Evolutionary conservation across 768 basidiomycete genomes (phyloP).

Genomic region (Clitopilus passeckerianus): DNA sequence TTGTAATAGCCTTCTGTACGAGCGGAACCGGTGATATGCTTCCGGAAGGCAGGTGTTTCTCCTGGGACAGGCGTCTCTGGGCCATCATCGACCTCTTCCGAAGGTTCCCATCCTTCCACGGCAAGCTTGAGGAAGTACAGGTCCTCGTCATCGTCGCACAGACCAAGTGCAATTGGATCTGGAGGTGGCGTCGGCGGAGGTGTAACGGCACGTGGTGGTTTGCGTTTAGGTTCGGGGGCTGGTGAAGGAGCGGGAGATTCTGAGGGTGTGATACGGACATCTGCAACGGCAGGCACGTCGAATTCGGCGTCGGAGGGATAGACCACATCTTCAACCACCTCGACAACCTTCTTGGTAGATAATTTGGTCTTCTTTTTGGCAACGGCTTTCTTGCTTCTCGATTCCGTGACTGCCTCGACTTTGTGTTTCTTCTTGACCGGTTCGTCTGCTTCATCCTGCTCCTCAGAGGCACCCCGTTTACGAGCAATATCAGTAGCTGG

Average conservation of each 20-base stretch:
- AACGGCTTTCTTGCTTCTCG: constrained; percentile 28
- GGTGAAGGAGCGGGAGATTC: constrained; percentile 49
- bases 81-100: constrained; percentile 14
- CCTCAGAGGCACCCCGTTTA: constrained; percentile 43
- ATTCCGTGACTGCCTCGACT: constrained; percentile 18
- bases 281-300: constrained; percentile 43
- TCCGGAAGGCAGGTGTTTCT: constrained; percentile 50
- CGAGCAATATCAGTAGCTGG: constrained; percentile 26
- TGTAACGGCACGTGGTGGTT: constrained; percentile 25
- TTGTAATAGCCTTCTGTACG: constrained; percentile 96
- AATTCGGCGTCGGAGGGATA: constrained; percentile 44
- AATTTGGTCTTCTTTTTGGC: constrained; percentile 41
- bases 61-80: constrained; percentile 28
- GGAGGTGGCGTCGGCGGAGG: constrained; percentile 43
- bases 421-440: constrained; percentile 43
- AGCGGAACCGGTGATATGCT: constrained; percentile 81
- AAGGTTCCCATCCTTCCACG: constrained; percentile 34
- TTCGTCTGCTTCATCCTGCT: constrained; percentile 27
- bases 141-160: constrained; percentile 88
- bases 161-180: constrained; percentile 48
- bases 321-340: constrained; percentile 43
- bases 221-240: constrained; percentile 23
- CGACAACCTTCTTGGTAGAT: constrained; percentile 22
- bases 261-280: constrained; percentile 43
- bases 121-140: constrained; percentile 71